These are phyloP conservation scores for Asterochloris erici DNA, from an alignment of 139 green algal species.

Conservation along the genomic window DNA sequence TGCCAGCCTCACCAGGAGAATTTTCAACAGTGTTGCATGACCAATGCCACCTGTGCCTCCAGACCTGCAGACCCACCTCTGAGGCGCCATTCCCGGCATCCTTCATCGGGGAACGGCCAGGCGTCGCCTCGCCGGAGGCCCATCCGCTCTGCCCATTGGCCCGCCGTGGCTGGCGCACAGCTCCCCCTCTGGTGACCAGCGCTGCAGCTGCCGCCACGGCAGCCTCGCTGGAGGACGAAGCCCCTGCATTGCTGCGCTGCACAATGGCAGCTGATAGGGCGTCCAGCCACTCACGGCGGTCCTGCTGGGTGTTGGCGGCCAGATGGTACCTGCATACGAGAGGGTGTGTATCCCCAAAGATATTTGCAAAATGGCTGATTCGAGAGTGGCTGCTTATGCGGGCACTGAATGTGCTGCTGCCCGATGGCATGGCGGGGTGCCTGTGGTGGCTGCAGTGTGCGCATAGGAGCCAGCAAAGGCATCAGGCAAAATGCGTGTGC, in stretches of 20 bases:
- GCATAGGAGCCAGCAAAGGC: neutral
- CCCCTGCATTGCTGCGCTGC: neutral
- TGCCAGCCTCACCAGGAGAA: too few species aligned
- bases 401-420: neutral
- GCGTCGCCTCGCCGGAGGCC: neutral
- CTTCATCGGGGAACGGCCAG: neutral
- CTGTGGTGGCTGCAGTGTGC: neutral
- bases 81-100: neutral
- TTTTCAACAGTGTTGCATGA: neutral
- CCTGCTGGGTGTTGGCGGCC: slow-evolving; percentile 1
- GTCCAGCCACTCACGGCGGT: neutral
- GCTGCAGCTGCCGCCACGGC: neutral
- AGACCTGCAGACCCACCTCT: neutral
- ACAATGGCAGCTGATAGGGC: neutral
- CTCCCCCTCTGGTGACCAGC: neutral
- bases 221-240: neutral
- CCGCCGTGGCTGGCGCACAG: neutral
- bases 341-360: too few species aligned
- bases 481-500: neutral
- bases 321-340: neutral
- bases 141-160: neutral
- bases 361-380: neutral
- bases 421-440: neutral
- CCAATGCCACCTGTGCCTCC: neutral
- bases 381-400: neutral